These are phyloP conservation scores for Mortierella sp. DNA, from an alignment of 371 early-diverging fungal species.

Conservation along the genomic window DNA sequence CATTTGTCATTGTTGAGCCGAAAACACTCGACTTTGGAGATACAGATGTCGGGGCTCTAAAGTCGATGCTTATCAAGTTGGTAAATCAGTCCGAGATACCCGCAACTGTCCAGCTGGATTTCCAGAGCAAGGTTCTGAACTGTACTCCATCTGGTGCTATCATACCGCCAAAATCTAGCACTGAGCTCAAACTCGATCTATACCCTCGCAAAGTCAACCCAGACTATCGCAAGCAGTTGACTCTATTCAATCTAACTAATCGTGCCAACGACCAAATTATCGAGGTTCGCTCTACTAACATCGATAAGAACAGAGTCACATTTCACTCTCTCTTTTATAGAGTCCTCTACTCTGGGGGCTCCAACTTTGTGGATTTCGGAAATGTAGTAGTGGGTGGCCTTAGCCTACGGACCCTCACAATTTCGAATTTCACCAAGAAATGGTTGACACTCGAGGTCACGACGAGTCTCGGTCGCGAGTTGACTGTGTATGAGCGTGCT, in stretches of 20 bases:
- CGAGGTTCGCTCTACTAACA: constrained; percentile 92
- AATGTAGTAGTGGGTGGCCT: constrained; percentile 87
- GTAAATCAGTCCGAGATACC: constrained; percentile 90
- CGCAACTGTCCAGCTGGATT: constrained; percentile 88
- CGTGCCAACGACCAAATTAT: constrained; percentile 92
- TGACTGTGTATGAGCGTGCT: constrained; percentile 57
- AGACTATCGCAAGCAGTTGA: constrained; percentile 96
- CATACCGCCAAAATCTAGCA: constrained; percentile 87
- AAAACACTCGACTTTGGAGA: constrained; percentile 92
- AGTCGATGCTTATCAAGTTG: constrained; percentile 86
- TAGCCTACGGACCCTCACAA: constrained; percentile 81
- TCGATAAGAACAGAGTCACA: constrained; percentile 95
- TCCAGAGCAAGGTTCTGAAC: constrained; percentile 93
- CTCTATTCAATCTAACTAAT: constrained; percentile 91
- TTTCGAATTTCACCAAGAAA: constrained; percentile 85
- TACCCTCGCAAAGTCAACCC: constrained; percentile 98
- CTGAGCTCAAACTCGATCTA: constrained; percentile 91
- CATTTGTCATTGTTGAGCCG: constrained; percentile 90
- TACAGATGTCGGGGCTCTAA: constrained; percentile 94
- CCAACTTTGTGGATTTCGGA: constrained; percentile 97
- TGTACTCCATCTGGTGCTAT: constrained; percentile 80
- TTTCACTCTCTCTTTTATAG: constrained; percentile 97
- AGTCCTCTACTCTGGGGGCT: constrained; percentile 88
- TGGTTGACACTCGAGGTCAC: constrained; percentile 70
- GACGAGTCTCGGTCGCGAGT: constrained; percentile 78